Conservation (phyloP, 306 rosid species). For the Casuarina glauca region DNA sequence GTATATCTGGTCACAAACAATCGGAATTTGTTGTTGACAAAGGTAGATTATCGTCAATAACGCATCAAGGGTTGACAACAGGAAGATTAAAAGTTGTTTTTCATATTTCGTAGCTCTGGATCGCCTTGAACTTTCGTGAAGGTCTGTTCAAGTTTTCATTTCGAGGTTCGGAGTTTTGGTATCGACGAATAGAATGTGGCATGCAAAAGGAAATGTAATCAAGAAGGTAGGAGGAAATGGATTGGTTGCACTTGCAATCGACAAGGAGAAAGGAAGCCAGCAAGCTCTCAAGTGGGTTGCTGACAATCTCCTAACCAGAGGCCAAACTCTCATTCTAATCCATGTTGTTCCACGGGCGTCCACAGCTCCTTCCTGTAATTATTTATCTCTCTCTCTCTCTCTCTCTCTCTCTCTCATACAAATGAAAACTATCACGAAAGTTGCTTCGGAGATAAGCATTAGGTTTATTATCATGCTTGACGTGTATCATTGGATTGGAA, state of each 20-base stretch:
- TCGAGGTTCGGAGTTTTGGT: background rate
- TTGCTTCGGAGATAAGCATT: background rate
- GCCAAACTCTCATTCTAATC: slow-evolving; percentile 69
- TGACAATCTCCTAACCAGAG: slow-evolving; percentile 59
- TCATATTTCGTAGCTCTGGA: background rate
- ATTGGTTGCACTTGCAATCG: slow-evolving; percentile 76
- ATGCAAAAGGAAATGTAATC: slow-evolving; percentile 24
- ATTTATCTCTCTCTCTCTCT: slow-evolving; percentile 4
- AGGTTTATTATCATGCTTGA: background rate
- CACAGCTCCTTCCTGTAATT: slow-evolving; percentile 34
- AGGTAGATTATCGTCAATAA: background rate
- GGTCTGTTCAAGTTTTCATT: background rate
- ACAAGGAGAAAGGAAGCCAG: slow-evolving; percentile 83
- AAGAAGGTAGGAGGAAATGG: slow-evolving; percentile 61
- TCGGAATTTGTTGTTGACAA: background rate
- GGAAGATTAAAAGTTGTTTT: background rate
- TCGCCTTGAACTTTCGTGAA: background rate
- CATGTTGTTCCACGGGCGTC: slow-evolving; percentile 57
- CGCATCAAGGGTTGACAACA: background rate
- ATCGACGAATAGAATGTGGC: slow-evolving; percentile 47
- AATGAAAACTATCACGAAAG: background rate
- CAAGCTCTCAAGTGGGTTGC: slow-evolving; percentile 85
- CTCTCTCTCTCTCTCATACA: background rate
- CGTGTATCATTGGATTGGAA: background rate
- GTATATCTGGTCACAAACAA: background rate